Conservation (phyloP, 2,329 filamentous ascomycete genomes). For the Arthrobotrys iridis region DNA sequence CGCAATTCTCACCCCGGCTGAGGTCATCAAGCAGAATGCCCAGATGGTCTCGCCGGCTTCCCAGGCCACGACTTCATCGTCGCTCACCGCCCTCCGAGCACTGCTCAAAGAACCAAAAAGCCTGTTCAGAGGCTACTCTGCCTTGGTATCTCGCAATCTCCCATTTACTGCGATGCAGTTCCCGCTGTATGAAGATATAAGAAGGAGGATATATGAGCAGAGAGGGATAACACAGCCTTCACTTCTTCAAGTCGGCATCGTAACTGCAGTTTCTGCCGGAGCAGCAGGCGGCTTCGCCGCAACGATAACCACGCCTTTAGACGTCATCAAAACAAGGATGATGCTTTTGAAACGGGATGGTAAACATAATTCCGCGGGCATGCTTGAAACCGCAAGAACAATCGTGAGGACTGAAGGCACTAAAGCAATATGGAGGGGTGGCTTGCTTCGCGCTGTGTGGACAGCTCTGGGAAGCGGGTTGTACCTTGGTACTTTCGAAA, state of each 20-base stretch:
- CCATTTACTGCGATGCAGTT: constrained; percentile 91
- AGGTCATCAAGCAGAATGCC: constrained; percentile 93
- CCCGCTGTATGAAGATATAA: constrained; percentile 80
- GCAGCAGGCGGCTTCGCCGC: constrained; percentile 78
- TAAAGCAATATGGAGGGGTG: constrained; percentile 80
- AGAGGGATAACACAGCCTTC: constrained; percentile 57
- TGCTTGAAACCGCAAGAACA: constrained; percentile 71
- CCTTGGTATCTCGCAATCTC: constrained; percentile 81
- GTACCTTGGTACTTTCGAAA: constrained; percentile 88
- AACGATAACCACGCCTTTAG: constrained; percentile 84
- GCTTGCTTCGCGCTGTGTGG: constrained; percentile 77
- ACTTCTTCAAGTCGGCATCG: constrained; percentile 66
- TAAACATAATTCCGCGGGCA: constrained; percentile 57
- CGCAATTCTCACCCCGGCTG: constrained; percentile 84
- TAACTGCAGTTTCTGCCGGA: constrained; percentile 79
- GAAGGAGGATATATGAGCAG: constrained; percentile 65
- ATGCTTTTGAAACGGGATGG: constrained; percentile 74
- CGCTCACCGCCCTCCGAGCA: constrained; percentile 67
- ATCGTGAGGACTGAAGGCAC: constrained; percentile 75
- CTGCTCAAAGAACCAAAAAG: constrained; percentile 69
- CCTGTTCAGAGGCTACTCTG: constrained; percentile 77
- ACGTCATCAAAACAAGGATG: constrained; percentile 88
- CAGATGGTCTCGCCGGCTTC: constrained; percentile 73
- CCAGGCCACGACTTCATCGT: constrained; percentile 66
- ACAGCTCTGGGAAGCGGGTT: constrained; percentile 83